phyloP scores from a whole-genome alignment of 371 early-diverging fungal genomes.

The Actinomortierella wolfii region DNA sequence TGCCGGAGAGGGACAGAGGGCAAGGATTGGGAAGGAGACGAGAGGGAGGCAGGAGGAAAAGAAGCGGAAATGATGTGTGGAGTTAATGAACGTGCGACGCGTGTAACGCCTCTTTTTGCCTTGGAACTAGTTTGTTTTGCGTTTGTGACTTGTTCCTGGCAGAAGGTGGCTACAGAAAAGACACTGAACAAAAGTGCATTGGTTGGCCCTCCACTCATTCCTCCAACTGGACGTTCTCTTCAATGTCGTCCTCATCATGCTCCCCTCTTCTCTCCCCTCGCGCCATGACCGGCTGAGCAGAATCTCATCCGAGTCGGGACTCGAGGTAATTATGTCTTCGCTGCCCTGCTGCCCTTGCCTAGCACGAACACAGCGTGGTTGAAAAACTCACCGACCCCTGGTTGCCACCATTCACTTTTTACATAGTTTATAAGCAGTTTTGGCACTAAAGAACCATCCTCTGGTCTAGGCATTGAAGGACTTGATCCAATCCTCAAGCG shows the following conservation, averaged over 20 bases:
- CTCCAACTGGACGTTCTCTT: background rate
- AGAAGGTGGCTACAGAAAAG: background rate
- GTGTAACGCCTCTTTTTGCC: no score
- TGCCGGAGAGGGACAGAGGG: no score
- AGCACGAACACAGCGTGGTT: no score
- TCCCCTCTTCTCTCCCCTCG: background rate
- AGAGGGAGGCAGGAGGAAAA: no score
- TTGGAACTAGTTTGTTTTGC: no score
- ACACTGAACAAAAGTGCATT: background rate
- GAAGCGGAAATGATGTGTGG: no score
- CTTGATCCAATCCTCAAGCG: constrained; percentile 26
- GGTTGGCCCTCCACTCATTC: background rate
- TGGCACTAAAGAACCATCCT: background rate
- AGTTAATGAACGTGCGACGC: no score
- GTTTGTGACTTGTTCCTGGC: no score
- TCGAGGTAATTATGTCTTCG: constrained; percentile 30
- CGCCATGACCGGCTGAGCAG: constrained; percentile 17
- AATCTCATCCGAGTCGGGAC: constrained; percentile 30
- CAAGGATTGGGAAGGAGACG: no score
- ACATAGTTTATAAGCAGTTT: constrained; percentile 11
- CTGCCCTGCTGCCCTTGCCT: no score
- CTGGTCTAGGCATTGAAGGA: constrained; percentile 19
- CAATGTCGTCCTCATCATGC: background rate
- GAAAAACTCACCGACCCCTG: no score
- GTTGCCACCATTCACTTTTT: background rate